These are phyloP conservation scores for Takakia lepidozioides DNA, from an alignment of 225 moss, liverwort and hornwort genomes.

Conservation along the genomic window DNA sequence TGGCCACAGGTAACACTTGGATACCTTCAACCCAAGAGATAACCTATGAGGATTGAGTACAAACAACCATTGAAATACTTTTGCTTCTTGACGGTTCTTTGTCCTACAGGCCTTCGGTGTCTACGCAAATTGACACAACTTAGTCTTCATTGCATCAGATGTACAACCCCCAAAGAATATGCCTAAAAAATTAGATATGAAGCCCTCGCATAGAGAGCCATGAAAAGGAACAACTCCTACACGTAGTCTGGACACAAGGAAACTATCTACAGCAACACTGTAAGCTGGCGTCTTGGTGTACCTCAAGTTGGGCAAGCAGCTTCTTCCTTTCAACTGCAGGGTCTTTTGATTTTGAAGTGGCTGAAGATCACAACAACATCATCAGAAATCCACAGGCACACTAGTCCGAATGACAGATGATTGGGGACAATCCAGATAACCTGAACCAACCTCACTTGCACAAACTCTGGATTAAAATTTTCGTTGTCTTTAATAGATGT, in stretches of 20 bases:
- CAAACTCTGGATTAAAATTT: not conserved
- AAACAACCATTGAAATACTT: too few relatives aligned
- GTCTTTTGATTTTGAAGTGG: conserved; percentile 40
- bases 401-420: too few relatives aligned
- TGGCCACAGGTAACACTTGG: not conserved
- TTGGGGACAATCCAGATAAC: not conserved
- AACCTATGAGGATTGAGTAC: not conserved
- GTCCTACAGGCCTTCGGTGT: conserved; percentile 2
- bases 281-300: too few relatives aligned
- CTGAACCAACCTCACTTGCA: not conserved
- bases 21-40: not conserved
- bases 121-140: not conserved
- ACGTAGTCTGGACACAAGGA: too few relatives aligned
- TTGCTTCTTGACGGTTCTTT: conserved; percentile 2
- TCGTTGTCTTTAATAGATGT: not conserved
- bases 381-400: conserved; percentile 1
- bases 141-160: too few relatives aligned
- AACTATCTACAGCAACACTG: too few relatives aligned
- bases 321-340: conserved; percentile 59
- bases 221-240: too few relatives aligned
- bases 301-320: conserved; percentile 43
- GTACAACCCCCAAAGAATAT: too few relatives aligned
- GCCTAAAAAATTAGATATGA: too few relatives aligned
- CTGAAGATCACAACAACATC: conserved; percentile 27
- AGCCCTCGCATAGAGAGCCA: too few relatives aligned